Evolutionary conservation across 2,329 filamentous ascomycete species (phyloP).

Genomic region (Passalora sequoiae): DNA sequence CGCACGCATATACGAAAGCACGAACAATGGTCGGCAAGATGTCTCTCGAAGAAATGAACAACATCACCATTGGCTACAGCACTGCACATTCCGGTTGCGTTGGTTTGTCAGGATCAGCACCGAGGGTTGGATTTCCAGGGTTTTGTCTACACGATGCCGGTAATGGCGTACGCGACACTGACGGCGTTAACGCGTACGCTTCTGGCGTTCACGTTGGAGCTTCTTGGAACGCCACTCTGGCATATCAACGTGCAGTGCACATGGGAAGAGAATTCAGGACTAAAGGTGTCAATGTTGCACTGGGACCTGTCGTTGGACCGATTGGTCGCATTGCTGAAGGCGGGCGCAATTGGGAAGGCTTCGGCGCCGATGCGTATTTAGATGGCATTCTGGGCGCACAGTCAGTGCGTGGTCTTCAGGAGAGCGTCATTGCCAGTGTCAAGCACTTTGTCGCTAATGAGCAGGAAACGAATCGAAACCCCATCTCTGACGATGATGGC

Average conservation of each 20-base stretch:
- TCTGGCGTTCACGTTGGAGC: conserved; percentile 41
- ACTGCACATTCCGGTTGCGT: conserved; percentile 33
- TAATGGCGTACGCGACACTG: conserved; percentile 40
- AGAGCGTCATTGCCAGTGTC: conserved; percentile 52
- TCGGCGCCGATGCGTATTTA: conserved; percentile 64
- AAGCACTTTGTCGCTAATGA: conserved; percentile 61
- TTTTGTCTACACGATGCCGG: conserved; percentile 41
- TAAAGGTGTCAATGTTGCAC: conserved; percentile 56
- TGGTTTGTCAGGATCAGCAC: conserved; percentile 34
- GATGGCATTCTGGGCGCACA: conserved; percentile 48
- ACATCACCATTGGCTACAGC: conserved; percentile 33
- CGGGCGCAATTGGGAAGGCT: conserved; percentile 67
- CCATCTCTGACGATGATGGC: conserved; percentile 22
- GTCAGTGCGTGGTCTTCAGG: conserved; percentile 54
- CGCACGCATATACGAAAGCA: conserved; percentile 30
- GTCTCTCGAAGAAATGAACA: conserved; percentile 36
- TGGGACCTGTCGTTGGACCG: conserved; percentile 64
- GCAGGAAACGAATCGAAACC: conserved; percentile 48
- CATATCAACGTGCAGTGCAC: conserved; percentile 47
- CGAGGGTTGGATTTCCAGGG: conserved; percentile 37
- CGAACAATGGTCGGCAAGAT: conserved; percentile 32
- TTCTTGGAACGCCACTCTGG: conserved; percentile 51
- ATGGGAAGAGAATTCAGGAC: conserved; percentile 54
- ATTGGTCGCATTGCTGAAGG: conserved; percentile 66
- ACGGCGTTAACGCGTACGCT: conserved; percentile 41